phyloP scores from a whole-genome alignment of 2,329 filamentous ascomycete genomes.

The Colletotrichum sp. region DNA sequence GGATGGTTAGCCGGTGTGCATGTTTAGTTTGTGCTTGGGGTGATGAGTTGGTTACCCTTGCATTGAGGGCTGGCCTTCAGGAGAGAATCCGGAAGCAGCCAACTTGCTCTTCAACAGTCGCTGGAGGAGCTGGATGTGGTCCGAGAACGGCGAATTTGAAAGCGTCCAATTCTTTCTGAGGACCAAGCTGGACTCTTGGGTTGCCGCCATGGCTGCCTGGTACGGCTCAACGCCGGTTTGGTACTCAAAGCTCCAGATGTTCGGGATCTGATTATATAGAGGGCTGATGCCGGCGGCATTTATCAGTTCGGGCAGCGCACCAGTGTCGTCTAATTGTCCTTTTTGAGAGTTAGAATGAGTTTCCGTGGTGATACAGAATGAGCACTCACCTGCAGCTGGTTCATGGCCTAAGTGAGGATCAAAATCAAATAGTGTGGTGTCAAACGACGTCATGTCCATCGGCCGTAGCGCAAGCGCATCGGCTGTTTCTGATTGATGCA shows the following conservation, averaged over 20 bases:
- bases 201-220: conserved; percentile 27
- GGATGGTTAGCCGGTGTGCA: background rate
- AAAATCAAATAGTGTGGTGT: background rate
- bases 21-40: too few species aligned
- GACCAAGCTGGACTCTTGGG: conserved; percentile 23
- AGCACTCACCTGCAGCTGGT: background rate
- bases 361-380: fast-evolving
- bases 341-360: background rate
- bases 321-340: background rate
- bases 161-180: conserved; percentile 28
- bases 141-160: conserved; percentile 35
- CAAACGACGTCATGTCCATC: background rate
- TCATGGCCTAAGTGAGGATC: background rate
- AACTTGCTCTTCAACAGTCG: conserved; percentile 29
- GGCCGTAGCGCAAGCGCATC: background rate
- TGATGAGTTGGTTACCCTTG: background rate
- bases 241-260: conserved; percentile 35
- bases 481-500: background rate
- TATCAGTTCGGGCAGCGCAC: background rate
- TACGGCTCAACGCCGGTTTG: conserved; percentile 34
- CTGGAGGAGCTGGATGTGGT: conserved; percentile 32
- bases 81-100: conserved; percentile 7
- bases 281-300: conserved; percentile 11
- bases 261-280: conserved; percentile 30
- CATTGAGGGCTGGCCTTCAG: background rate